Base-by-base conservation (phyloP, 2,329 filamentous ascomycete genomes). In the Colletotrichum salicis region DNA sequence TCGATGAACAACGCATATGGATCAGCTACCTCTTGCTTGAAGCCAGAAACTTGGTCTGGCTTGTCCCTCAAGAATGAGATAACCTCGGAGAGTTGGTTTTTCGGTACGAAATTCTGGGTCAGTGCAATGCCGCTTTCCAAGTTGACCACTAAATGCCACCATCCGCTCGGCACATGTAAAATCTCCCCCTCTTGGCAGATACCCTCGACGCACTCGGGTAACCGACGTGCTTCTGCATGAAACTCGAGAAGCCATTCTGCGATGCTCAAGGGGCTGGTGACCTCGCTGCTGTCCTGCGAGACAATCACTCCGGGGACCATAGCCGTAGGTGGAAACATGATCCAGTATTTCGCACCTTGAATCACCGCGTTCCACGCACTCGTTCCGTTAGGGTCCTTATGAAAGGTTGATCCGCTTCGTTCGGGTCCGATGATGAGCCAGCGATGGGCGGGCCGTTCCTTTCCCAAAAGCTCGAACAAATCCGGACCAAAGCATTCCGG, bases 101-200 rank as follows among this genome's bases (percentile, higher is more conserved):
- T 84, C 51, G 96, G 95, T 13, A 98, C 94, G 79, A 98, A 98
- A 79, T 98, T 98, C 80, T 98, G 96, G 8, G 96, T 98, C 74
- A 98, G 87, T 4, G 96, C 96, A 74, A 98, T 93, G 55, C 93
- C 93, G 13, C 90, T 87, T 76, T 95, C 93, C 1, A 97, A 84
- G 78, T 98, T 98, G 57, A 98, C 91, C 11, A 98, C 96, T 37
- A 98, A 85, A 85, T 98, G 96, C 91, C 96, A 98, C 96, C 96
- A 98, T 6, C 96, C 95, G 63, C 92, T 95, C 0, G 96, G 96
- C 6, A 98, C 96, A 79, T 98, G 94, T 61, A 98, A 83, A 19
- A 98, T 92, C 81, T 98, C 96, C 2, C 96, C 96, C 54, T 91
- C 89, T 15, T 85, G 82, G 79, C 96, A 98, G 33, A 98, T 91